A percentile compares a stretch with the other conserved stretches of the same genome.
Conservation (phyloP, 1,284 basidiomycete species). For the Rhodotorula sp. region DNA sequence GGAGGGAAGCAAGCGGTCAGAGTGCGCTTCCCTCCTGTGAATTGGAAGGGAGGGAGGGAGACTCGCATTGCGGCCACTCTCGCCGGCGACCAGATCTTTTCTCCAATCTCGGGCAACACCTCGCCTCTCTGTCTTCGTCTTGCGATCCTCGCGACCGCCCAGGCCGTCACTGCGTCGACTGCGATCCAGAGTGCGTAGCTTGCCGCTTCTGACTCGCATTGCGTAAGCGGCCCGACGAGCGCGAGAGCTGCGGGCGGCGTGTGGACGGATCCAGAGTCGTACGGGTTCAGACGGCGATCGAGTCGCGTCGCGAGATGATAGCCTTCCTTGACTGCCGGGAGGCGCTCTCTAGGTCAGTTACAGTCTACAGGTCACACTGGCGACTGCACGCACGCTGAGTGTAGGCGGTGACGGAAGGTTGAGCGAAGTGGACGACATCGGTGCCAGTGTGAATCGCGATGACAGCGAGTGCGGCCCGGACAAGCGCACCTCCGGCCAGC, state of each 20-base stretch:
- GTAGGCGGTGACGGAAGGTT: neutral
- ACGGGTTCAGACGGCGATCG: constrained; percentile 66
- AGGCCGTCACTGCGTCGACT: constrained; percentile 65
- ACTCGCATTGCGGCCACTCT: constrained; percentile 65
- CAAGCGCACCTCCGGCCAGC: neutral
- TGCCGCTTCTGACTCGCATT: constrained; percentile 47
- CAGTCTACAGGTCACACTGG: neutral
- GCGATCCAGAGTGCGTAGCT: constrained; percentile 76
- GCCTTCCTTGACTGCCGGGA: constrained; percentile 72
- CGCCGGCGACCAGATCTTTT: constrained; percentile 56
- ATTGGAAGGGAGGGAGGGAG: neutral
- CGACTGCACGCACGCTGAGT: neutral
- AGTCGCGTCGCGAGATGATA: constrained; percentile 66
- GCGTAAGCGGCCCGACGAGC: constrained; percentile 21
- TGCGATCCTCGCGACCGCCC: constrained; percentile 64
- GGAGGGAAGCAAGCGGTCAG: neutral
- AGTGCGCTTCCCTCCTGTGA: neutral
- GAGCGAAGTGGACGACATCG: neutral
- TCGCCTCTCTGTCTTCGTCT: constrained; percentile 19
- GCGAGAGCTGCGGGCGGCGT: constrained; percentile 59
- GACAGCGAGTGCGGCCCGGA: constrained; percentile 1
- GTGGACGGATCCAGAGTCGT: constrained; percentile 75
- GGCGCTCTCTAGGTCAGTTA: neutral
- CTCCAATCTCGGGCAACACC: constrained; percentile 49
- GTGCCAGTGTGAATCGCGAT: neutral